Conservation (phyloP, 1,139 yeast species). For the Geotrichum restrictum region DNA sequence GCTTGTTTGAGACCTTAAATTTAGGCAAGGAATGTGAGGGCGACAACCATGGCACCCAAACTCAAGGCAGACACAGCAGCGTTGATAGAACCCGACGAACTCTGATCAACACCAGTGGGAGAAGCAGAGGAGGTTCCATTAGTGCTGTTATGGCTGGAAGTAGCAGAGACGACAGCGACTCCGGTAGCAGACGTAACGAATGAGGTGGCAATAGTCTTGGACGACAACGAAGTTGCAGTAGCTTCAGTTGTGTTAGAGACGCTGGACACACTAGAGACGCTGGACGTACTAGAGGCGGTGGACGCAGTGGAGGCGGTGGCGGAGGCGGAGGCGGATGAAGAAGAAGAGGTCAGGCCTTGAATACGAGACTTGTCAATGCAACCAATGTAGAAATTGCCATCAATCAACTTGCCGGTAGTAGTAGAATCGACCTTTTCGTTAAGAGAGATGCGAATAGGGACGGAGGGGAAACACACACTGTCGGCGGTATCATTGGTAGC, state of each 20-base stretch:
- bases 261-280: too few species aligned
- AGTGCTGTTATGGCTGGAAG: background rate
- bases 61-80: slow-evolving; percentile 2
- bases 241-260: slow-evolving; percentile 1
- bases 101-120: slow-evolving; percentile 7
- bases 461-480: slow-evolving; percentile 21
- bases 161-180: background rate
- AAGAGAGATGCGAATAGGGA: slow-evolving; percentile 20
- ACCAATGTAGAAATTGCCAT: slow-evolving; percentile 22
- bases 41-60: slow-evolving; percentile 5
- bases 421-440: slow-evolving; percentile 12
- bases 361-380: slow-evolving; percentile 19
- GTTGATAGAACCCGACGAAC: background rate
- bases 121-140: background rate
- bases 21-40: slow-evolving; percentile 4
- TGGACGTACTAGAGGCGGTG: too few species aligned
- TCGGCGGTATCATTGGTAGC: slow-evolving; percentile 13
- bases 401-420: slow-evolving; percentile 17
- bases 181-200: background rate
- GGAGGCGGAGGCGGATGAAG: background rate
- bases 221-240: slow-evolving; percentile 1
- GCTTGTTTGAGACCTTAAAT: background rate
- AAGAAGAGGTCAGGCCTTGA: slow-evolving; percentile 3
- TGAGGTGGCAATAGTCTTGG: too few species aligned
- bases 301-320: too few species aligned